A percentile compares a stretch with the other conserved stretches of the same genome.
phyloP scores from a whole-genome alignment of 768 basidiomycete genomes.

The Gloeophyllum trabeum region DNA sequence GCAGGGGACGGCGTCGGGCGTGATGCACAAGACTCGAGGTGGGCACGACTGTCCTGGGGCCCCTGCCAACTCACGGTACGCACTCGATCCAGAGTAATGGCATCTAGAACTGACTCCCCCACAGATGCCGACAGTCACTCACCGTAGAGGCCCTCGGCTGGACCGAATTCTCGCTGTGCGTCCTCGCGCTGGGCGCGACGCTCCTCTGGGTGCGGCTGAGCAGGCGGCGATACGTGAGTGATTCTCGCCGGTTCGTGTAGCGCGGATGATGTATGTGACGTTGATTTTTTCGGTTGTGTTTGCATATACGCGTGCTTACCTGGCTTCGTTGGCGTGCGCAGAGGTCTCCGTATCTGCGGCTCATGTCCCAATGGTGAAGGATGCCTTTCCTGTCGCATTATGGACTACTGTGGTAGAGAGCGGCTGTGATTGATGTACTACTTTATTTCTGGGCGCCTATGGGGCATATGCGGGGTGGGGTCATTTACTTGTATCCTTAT shows the following conservation, averaged over 20 bases:
- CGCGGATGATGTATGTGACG: not conserved
- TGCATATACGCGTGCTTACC: not conserved
- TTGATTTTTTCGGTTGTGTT: not conserved
- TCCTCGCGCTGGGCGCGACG: conserved; percentile 42
- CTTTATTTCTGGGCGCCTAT: no score
- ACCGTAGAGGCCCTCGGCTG: conserved; percentile 70
- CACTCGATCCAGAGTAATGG: not conserved
- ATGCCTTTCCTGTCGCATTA: no score
- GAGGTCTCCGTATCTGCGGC: not conserved
- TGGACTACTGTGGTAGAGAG: no score
- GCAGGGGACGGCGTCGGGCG: conserved; percentile 56
- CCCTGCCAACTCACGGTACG: conserved; percentile 41
- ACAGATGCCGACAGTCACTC: conserved; percentile 58
- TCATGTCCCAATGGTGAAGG: not conserved
- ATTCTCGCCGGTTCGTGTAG: conserved; percentile 30
- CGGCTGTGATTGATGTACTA: no score
- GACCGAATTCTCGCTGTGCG: conserved; percentile 59
- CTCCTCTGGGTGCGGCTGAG: conserved; percentile 36
- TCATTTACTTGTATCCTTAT: no score
- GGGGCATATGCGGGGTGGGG: no score
- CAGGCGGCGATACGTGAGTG: conserved; percentile 27
- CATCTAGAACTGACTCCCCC: not conserved
- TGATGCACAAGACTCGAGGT: conserved; percentile 52
- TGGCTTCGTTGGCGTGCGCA: not conserved
- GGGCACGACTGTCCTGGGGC: conserved; percentile 48